Conservation (phyloP, 2,329 filamentous ascomycete genomes). For the Sporothrix inflata region DNA sequence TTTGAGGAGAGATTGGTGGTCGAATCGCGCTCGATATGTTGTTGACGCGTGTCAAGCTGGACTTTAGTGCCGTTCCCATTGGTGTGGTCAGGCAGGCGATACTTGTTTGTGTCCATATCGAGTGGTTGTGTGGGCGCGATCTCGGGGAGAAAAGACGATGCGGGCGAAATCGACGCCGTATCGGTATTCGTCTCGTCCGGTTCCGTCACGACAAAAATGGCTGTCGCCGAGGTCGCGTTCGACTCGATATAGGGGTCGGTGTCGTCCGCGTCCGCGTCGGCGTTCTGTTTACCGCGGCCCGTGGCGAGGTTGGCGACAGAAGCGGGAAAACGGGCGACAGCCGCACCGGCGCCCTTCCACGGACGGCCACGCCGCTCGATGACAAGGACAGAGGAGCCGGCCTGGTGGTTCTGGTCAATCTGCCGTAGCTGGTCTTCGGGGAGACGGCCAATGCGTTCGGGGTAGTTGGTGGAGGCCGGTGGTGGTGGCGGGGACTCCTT, state of each 20-base stretch:
- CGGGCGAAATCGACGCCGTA: slow-evolving; percentile 34
- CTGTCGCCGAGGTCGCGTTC: slow-evolving; percentile 14
- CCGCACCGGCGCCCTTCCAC: slow-evolving; percentile 69
- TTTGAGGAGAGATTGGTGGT: not conserved
- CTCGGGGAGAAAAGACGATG: slow-evolving; percentile 53
- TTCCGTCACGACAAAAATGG: slow-evolving; percentile 29
- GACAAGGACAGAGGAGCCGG: slow-evolving; percentile 53
- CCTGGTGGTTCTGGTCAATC: slow-evolving; percentile 68
- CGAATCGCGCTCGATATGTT: slow-evolving; percentile 58
- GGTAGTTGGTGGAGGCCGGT: slow-evolving; percentile 39
- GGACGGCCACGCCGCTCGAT: slow-evolving; percentile 70
- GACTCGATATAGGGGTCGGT: slow-evolving; percentile 37
- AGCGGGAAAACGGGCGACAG: slow-evolving; percentile 56
- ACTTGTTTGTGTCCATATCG: slow-evolving; percentile 74
- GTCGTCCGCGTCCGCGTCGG: slow-evolving; percentile 26
- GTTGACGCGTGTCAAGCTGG: slow-evolving; percentile 59
- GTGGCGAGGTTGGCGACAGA: slow-evolving; percentile 41
- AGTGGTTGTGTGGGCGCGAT: slow-evolving; percentile 55
- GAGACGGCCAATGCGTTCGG: slow-evolving; percentile 66
- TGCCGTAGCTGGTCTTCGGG: slow-evolving; percentile 70
- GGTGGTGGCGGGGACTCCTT: slow-evolving; percentile 44
- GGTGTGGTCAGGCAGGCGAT: slow-evolving; percentile 70
- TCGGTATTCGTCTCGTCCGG: slow-evolving; percentile 16
- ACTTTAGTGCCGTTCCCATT: slow-evolving; percentile 70
- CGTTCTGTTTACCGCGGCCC: slow-evolving; percentile 24